Evolutionary conservation across 2,329 filamentous ascomycete species (phyloP).

Genomic region (Basipetospora sp.): DNA sequence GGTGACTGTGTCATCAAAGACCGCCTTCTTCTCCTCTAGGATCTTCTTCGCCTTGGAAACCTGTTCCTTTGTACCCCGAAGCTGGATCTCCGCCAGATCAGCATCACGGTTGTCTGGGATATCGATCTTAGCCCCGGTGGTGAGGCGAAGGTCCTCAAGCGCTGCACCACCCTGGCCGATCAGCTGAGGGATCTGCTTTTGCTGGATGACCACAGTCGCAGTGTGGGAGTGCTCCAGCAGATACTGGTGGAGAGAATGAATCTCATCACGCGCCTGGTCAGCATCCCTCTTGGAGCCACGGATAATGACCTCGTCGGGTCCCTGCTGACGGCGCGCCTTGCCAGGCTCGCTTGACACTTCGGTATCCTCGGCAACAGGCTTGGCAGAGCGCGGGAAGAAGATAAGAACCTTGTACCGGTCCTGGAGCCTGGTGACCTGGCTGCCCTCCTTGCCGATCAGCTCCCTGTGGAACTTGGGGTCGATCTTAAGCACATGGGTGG

Average conservation of each 20-base stretch:
- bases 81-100: conserved; percentile 66
- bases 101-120: conserved; percentile 69
- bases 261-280: conserved; percentile 80
- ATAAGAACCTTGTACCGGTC: conserved; percentile 87
- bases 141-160: conserved; percentile 75
- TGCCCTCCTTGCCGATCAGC: conserved; percentile 76
- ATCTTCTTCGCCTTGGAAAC: conserved; percentile 86
- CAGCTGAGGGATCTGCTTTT: conserved; percentile 81
- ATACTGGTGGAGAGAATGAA: conserved; percentile 77
- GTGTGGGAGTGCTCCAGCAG: conserved; percentile 74
- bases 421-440: conserved; percentile 81
- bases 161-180: conserved; percentile 83
- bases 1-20: conserved; percentile 80
- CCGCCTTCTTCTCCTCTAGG: conserved; percentile 68
- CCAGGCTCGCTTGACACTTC: conserved; percentile 56
- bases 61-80: conserved; percentile 84
- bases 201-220: conserved; percentile 69
- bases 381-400: conserved; percentile 66
- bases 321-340: conserved; percentile 52
- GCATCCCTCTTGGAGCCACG: conserved; percentile 87
- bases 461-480: conserved; percentile 89
- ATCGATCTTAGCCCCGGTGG: conserved; percentile 79
- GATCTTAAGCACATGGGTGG: conserved; percentile 74
- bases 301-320: conserved; percentile 74
- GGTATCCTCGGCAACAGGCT: conserved; percentile 42